phyloP scores from a whole-genome alignment of 177 flowering plant genomes.

The Telopea speciosissima region DNA sequence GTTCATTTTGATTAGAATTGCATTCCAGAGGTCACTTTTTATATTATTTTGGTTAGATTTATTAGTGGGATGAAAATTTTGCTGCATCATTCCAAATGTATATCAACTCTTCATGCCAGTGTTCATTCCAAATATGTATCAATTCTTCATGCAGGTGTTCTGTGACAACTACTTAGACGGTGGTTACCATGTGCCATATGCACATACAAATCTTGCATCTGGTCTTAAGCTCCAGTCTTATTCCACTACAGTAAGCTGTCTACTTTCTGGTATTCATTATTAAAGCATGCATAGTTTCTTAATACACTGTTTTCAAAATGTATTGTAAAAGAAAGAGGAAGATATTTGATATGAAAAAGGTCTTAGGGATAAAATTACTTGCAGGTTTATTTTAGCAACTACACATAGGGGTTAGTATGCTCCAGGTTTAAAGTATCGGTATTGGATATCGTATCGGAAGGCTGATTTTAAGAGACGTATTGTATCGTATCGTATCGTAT shows the following conservation, averaged over 20 bases:
- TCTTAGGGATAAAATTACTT: too few species aligned
- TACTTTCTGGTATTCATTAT: not conserved
- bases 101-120: slow-evolving; percentile 42
- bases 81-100: not conserved
- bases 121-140: slow-evolving; percentile 15
- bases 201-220: slow-evolving; percentile 82
- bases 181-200: slow-evolving; percentile 94
- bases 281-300: not conserved
- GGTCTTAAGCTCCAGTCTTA: slow-evolving; percentile 78
- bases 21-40: not conserved
- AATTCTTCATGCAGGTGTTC: slow-evolving; percentile 52
- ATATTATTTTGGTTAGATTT: not conserved
- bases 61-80: not conserved
- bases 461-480: too few species aligned
- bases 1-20: not conserved
- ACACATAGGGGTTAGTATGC: too few species aligned
- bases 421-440: too few species aligned
- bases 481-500: too few species aligned
- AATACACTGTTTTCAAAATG: too few species aligned
- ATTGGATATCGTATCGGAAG: too few species aligned
- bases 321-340: too few species aligned
- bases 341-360: too few species aligned
- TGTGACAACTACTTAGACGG: slow-evolving; percentile 95
- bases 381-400: too few species aligned
- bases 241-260: slow-evolving; percentile 51